These are phyloP conservation scores for Cercospora brassicicola DNA, from an alignment of 2,329 filamentous ascomycete genomes.

Conservation along the genomic window DNA sequence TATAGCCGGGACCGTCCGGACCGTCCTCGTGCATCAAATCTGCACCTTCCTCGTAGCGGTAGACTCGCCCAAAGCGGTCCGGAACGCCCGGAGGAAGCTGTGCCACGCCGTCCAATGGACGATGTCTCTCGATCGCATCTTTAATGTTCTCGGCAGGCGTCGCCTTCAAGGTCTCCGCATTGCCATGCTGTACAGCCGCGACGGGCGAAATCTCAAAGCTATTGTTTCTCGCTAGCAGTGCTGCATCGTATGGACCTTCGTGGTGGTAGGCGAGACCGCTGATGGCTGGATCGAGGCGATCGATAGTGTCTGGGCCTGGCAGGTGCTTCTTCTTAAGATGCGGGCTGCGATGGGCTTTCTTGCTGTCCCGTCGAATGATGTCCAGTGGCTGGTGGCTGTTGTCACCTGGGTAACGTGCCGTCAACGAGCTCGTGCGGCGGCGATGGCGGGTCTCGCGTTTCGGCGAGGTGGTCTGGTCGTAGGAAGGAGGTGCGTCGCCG, in stretches of 20 bases:
- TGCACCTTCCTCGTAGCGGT: slow-evolving; percentile 80
- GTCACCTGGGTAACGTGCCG: slow-evolving; percentile 63
- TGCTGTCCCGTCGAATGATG: slow-evolving; percentile 62
- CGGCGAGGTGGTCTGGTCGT: slow-evolving; percentile 31
- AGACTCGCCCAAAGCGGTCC: slow-evolving; percentile 68
- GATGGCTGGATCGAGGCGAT: slow-evolving; percentile 69
- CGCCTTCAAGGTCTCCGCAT: slow-evolving; percentile 73
- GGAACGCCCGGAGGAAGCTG: slow-evolving; percentile 69
- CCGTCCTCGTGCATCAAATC: slow-evolving; percentile 77
- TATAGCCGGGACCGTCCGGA: slow-evolving; percentile 71
- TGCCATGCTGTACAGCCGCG: slow-evolving; percentile 71
- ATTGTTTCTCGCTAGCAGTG: slow-evolving; percentile 70
- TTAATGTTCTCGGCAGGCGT: slow-evolving; percentile 76
- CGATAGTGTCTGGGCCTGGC: slow-evolving; percentile 73
- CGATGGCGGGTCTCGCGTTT: slow-evolving; percentile 29
- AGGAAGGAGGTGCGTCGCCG: slow-evolving; percentile 29
- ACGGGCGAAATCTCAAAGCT: slow-evolving; percentile 63
- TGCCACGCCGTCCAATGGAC: slow-evolving; percentile 79
- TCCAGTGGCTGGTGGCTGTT: slow-evolving; percentile 67
- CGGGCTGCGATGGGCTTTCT: slow-evolving; percentile 64
- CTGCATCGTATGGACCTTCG: slow-evolving; percentile 85
- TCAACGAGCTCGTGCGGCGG: slow-evolving; percentile 55
- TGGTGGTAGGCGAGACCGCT: slow-evolving; percentile 75
- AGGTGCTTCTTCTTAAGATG: slow-evolving; percentile 67
- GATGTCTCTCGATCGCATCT: slow-evolving; percentile 70